Percentiles rank a stretch among this genome's conserved stretches.
Evolutionary conservation across 179 eudicot species (phyloP).

Genomic region (Patellifolia procumbens): DNA sequence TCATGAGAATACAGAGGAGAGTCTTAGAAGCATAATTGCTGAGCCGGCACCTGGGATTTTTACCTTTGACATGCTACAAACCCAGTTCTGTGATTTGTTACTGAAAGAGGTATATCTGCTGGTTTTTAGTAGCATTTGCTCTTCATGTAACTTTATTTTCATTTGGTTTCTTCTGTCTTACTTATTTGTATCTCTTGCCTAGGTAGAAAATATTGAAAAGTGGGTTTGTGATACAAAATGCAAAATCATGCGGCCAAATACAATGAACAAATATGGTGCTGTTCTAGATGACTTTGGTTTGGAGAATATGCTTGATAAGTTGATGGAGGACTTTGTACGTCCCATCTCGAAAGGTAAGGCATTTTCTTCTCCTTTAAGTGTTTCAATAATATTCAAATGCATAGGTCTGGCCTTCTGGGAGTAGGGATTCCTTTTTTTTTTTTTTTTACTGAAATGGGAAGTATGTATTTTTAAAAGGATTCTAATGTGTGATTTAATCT

Average conservation of each 20-base stretch:
- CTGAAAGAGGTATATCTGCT: constrained; percentile 63
- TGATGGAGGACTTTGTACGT: constrained; percentile 77
- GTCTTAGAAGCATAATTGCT: constrained; percentile 68
- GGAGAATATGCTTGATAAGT: constrained; percentile 79
- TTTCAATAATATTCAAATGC: constrained; percentile 12
- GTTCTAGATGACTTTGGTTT: constrained; percentile 97
- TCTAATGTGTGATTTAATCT: constrained; percentile 15
- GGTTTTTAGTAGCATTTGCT: constrained; percentile 25
- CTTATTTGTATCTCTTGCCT: constrained; percentile 45
- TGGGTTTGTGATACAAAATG: constrained; percentile 74
- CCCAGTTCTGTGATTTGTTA: constrained; percentile 75
- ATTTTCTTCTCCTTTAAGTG: constrained; percentile 4
- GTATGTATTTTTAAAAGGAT: constrained; percentile 10
- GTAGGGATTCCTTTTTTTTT: too few relatives aligned
- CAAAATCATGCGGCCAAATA: constrained; percentile 92
- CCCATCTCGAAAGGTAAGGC: constrained; percentile 78
- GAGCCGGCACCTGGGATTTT: constrained; percentile 92
- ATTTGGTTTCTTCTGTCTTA: constrained; percentile 18
- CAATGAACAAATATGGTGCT: constrained; percentile 89
- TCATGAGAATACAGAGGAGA: constrained; percentile 65
- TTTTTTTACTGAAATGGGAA: not conserved
- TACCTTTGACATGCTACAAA: constrained; percentile 81
- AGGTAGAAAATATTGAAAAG: constrained; percentile 87
- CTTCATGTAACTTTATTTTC: constrained; percentile 16
- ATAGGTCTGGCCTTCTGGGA: too few relatives aligned